Percentiles rank a stretch among this genome's conserved stretches.
Conservation (phyloP, 176 grass and related monocot species). For the Zizania latifolia region DNA sequence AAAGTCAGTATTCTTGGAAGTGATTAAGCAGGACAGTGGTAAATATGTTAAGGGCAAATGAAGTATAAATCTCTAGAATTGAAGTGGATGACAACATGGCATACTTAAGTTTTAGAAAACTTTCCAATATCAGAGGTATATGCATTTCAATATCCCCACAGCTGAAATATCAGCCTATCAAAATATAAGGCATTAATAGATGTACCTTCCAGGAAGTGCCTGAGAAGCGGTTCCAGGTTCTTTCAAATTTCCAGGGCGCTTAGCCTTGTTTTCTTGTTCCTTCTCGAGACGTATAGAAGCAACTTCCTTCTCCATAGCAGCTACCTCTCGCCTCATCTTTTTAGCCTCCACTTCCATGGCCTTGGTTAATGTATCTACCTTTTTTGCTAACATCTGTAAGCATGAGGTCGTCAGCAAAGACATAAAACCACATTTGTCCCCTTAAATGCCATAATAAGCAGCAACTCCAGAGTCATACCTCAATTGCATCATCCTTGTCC, state of each 20-base stretch:
- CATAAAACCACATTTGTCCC: neutral
- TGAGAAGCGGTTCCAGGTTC: slow-evolving; percentile 58
- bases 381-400: slow-evolving; percentile 78
- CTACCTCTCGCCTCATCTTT: slow-evolving; percentile 88
- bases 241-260: slow-evolving; percentile 58
- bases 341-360: slow-evolving; percentile 97
- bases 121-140: neutral
- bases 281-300: slow-evolving; percentile 69
- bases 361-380: slow-evolving; percentile 87
- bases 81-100: neutral
- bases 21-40: neutral
- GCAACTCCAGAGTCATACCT: slow-evolving; percentile 43
- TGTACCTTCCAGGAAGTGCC: slow-evolving; percentile 55
- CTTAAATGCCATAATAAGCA: slow-evolving; percentile 14
- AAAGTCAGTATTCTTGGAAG: neutral
- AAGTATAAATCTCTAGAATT: neutral
- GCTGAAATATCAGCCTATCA: neutral
- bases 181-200: slow-evolving; percentile 10
- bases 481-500: slow-evolving; percentile 94
- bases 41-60: neutral
- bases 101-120: neutral
- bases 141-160: neutral
- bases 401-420: neutral
- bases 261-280: slow-evolving; percentile 69
- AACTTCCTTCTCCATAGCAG: slow-evolving; percentile 87